Evolutionary conservation across 2,329 filamentous ascomycete species (phyloP).

Genomic region (Ophiostoma sp.): DNA sequence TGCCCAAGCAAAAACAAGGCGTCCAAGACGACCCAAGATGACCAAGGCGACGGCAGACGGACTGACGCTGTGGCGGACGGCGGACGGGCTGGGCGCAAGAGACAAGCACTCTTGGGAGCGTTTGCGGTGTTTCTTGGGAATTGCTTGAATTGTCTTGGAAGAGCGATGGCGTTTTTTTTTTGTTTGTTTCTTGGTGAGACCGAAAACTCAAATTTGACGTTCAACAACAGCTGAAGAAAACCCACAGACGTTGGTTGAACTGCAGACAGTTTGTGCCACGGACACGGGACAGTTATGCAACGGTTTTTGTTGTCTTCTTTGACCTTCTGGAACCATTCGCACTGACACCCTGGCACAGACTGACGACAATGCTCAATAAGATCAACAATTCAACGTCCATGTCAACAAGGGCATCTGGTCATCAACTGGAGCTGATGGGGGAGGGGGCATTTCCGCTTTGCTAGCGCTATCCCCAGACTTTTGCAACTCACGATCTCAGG

Average conservation of each 20-base stretch:
- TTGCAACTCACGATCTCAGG: background rate
- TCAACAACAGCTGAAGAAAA: background rate
- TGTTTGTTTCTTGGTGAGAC: background rate
- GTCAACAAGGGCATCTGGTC: background rate
- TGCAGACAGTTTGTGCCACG: background rate
- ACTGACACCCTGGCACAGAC: background rate
- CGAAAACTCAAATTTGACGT: background rate
- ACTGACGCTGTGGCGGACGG: background rate
- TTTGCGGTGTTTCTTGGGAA: background rate
- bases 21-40: background rate
- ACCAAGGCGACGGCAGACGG: slow-evolving; percentile 2
- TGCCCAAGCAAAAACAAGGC: background rate
- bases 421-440: background rate
- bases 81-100: background rate
- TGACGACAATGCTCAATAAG: background rate
- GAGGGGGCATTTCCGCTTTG: background rate
- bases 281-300: background rate
- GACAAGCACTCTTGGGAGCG: background rate
- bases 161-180: background rate
- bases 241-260: background rate
- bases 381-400: background rate
- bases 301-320: background rate
- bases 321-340: background rate
- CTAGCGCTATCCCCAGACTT: background rate
- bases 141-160: slow-evolving; percentile 17